phyloP scores from a whole-genome alignment of 202 grass and related monocot genomes.

The Hordeum pubiflorum region DNA sequence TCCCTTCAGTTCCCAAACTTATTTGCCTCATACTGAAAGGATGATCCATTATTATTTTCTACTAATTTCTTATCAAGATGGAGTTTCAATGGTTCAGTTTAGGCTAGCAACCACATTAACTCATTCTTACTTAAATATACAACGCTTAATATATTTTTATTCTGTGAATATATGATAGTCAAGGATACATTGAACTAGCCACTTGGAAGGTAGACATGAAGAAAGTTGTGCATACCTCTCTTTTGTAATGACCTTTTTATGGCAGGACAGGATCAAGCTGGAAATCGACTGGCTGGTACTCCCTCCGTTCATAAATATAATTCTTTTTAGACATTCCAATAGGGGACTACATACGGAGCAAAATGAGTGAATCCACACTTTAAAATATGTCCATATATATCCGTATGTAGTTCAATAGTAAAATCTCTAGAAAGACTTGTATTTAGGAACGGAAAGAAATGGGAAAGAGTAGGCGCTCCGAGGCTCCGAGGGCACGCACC shows the following conservation, averaged over 20 bases:
- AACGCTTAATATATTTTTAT: too few species aligned
- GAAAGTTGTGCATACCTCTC: not conserved
- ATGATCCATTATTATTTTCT: not conserved
- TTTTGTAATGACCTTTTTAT: constrained; percentile 3
- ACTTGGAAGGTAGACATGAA: not conserved
- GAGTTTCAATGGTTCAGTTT: not conserved
- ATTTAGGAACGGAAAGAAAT: too few species aligned
- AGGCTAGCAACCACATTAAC: not conserved
- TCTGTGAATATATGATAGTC: too few species aligned
- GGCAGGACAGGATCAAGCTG: constrained; percentile 70
- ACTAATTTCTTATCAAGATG: not conserved
- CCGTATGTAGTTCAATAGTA: too few species aligned
- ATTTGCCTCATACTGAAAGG: not conserved
- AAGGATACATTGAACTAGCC: not conserved
- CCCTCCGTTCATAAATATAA: too few species aligned
- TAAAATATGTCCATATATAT: too few species aligned
- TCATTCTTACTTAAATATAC: not conserved
- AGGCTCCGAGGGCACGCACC: constrained; percentile 48
- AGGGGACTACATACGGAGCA: too few species aligned
- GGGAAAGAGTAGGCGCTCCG: constrained; percentile 68
- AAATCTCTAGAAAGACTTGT: too few species aligned
- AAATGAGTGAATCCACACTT: too few species aligned
- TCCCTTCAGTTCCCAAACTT: not conserved
- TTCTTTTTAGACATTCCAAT: too few species aligned
- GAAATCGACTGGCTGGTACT: constrained; percentile 80